Base-by-base conservation (phyloP, 2,329 filamentous ascomycete species). In the Pseudogymnoascus sp. region DNA sequence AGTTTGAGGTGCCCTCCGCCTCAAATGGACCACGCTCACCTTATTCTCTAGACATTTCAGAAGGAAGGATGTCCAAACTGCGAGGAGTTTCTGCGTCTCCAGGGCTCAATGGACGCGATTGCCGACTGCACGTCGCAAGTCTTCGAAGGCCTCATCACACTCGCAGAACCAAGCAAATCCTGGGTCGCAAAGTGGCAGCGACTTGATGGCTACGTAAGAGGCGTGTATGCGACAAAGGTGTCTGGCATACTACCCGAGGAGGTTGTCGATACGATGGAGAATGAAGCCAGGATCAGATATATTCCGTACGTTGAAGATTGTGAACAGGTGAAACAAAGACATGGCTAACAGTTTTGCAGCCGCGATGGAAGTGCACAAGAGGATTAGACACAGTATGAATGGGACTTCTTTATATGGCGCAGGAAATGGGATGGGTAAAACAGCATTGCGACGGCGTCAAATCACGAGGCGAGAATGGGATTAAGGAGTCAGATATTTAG, bases 101-200 rank as follows among this genome's bases (percentile, higher is more conserved):
- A 85, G 67, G 87, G 88, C 73, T 89, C 88, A 67, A 79, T 83
- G 69, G 94, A 99, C 65, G 83, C 87, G 66, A 90, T 97, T 71
- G 86, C 91, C 73, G 91, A 92, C 78, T 97, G 92, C 83, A 99
- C 94, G 19, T 96, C 91, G 12, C 90, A 93, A 72, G 92, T 97
- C 67, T 99, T 94, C 74, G 94, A 99, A 75, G 94, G 94, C 58
- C 78, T 97, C 67, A 91, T 97, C 73, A 86, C 90, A 41, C 82
- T 97, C 38, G 85, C 88, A 58, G 88, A 97, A 73, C 92, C 92
- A n/a, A 78, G 78, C 45, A 84, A 81, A 68, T 95, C 90, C 71
- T 99, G 94, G 94, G 91, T 97, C 59, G 92, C 93, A n/a, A 90
- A 91, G 73, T 97, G 92, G 89, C 92, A 97, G 80, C 85, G 94